Evolutionary conservation across 208 protist species (phyloP).

Genomic region (Wallacemonas rigidus): DNA sequence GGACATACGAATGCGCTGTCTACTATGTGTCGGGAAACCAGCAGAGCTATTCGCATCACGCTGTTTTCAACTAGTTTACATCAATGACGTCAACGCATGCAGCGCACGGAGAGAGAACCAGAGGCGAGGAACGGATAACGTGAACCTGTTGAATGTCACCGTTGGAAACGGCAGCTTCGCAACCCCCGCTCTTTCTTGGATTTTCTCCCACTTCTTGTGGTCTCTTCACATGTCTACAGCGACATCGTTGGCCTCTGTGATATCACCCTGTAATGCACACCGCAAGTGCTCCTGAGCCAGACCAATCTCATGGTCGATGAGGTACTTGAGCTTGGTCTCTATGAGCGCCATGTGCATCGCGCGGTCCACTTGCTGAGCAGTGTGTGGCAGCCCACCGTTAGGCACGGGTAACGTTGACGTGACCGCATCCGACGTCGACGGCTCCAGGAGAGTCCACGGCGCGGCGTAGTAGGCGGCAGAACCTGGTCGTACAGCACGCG

Average conservation of each 20-base stretch:
- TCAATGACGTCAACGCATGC: too few relatives aligned
- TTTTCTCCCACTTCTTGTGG: too few relatives aligned
- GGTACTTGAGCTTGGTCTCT: conserved; percentile 18
- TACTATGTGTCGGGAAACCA: too few relatives aligned
- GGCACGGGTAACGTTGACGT: neutral
- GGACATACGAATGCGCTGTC: too few relatives aligned
- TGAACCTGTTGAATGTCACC: too few relatives aligned
- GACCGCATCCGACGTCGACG: neutral
- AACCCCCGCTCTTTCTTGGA: too few relatives aligned
- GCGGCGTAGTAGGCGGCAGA: neutral
- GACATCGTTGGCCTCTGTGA: neutral
- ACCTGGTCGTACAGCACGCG: neutral
- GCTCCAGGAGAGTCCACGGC: conserved; percentile 3
- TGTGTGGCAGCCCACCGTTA: neutral
- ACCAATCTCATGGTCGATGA: conserved; percentile 18
- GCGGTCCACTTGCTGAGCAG: conserved; percentile 7
- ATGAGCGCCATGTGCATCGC: conserved; percentile 24
- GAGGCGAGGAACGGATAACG: too few relatives aligned
- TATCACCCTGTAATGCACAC: neutral
- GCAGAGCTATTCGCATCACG: too few relatives aligned
- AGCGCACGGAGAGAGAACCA: too few relatives aligned
- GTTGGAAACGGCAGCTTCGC: too few relatives aligned
- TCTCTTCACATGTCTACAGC: too few relatives aligned
- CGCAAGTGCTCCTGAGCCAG: neutral
- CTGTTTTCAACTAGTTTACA: too few relatives aligned